phyloP scores from a whole-genome alignment of 1,139 yeast genomes.

The Hansenula anomala region DNA sequence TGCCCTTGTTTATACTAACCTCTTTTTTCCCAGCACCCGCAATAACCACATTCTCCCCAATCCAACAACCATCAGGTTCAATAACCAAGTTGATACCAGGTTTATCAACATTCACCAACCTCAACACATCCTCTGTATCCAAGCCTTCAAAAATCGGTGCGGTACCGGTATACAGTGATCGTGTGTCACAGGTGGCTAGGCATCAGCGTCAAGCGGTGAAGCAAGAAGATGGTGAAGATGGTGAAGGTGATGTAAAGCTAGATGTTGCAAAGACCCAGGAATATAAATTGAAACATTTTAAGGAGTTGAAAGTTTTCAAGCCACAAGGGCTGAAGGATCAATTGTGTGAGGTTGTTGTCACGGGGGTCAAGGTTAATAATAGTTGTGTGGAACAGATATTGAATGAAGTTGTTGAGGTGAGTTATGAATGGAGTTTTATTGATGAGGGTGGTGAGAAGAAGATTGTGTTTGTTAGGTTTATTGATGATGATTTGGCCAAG shows the following conservation, averaged over 20 bases:
- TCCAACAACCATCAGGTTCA: background rate
- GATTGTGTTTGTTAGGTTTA: constrained; percentile 16
- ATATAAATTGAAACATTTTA: constrained; percentile 15
- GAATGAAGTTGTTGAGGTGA: constrained; percentile 8
- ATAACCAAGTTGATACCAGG: background rate
- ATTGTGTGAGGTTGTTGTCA: constrained; percentile 30
- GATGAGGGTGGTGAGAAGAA: constrained; percentile 14
- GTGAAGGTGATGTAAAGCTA: background rate
- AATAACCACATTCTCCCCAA: background rate
- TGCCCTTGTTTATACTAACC: no score
- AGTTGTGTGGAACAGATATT: constrained; percentile 17
- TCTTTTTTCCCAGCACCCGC: background rate
- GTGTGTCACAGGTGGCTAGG: background rate
- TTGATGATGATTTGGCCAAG: constrained; percentile 1
- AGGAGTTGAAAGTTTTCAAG: constrained; percentile 26
- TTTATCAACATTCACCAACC: background rate
- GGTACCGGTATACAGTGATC: background rate
- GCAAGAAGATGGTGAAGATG: constrained; percentile 2
- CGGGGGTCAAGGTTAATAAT: constrained; percentile 21
- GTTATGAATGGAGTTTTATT: constrained; percentile 16
- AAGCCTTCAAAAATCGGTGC: background rate
- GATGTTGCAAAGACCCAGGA: constrained; percentile 1
- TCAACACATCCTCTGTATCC: background rate
- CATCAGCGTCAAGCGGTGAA: background rate
- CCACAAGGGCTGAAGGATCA: constrained; percentile 37